phyloP scores from a whole-genome alignment of 345 rosid species.

The Salix udensis region DNA sequence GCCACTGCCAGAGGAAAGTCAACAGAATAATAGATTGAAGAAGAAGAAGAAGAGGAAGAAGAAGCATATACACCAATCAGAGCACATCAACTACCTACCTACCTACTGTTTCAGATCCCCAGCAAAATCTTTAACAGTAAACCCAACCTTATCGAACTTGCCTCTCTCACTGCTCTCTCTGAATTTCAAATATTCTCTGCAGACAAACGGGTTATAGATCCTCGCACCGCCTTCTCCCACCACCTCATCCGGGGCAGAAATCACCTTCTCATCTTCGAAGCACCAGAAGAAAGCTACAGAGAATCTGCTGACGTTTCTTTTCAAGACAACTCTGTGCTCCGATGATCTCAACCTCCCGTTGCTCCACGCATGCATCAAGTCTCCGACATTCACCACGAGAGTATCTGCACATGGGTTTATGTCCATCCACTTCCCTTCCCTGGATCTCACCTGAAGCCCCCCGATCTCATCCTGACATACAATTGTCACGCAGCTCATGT shows the following conservation, averaged over 20 bases:
- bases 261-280: slow-evolving; percentile 37
- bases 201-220: slow-evolving; percentile 36
- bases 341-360: slow-evolving; percentile 36
- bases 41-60: too few relatives aligned
- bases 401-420: slow-evolving; percentile 32
- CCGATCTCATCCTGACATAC: slow-evolving; percentile 36
- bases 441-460: slow-evolving; percentile 38
- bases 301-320: slow-evolving; percentile 17
- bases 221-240: slow-evolving; percentile 23
- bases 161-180: slow-evolving; percentile 36
- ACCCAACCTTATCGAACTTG: slow-evolving; percentile 41
- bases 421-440: slow-evolving; percentile 41
- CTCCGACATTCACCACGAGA: slow-evolving; percentile 42
- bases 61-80: too few relatives aligned
- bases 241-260: slow-evolving; percentile 32
- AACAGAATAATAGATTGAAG: too few relatives aligned
- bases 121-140: slow-evolving; percentile 45
- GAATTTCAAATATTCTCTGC: slow-evolving; percentile 36
- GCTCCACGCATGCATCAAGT: slow-evolving; percentile 49
- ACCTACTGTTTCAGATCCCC: not conserved
- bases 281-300: slow-evolving; percentile 45
- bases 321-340: slow-evolving; percentile 37
- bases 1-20: too few relatives aligned
- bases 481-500: slow-evolving; percentile 44
- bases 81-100: too few relatives aligned